Evolutionary conservation across 106 monocot genomes (phyloP).

Genomic region (Dendrobium chrysotoxum): DNA sequence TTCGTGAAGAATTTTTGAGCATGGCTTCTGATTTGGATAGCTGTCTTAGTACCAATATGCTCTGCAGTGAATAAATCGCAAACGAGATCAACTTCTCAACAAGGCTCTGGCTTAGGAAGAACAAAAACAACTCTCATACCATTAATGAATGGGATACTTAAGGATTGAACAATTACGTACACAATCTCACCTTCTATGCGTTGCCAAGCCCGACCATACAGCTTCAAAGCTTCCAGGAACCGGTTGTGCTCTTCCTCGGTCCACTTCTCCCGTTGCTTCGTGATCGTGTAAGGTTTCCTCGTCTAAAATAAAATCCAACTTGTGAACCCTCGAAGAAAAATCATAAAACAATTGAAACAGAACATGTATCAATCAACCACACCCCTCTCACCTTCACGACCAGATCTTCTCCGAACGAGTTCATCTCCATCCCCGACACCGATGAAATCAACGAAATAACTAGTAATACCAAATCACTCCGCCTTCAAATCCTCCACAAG

Average conservation of each 20-base stretch:
- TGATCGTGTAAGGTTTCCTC: constrained; percentile 89
- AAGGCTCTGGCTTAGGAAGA: background rate
- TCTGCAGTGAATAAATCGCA: constrained; percentile 20
- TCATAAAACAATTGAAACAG: background rate
- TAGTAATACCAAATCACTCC: constrained; percentile 4
- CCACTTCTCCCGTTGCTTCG: constrained; percentile 87
- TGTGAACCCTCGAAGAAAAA: background rate
- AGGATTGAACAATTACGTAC: background rate
- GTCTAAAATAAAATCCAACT: constrained; percentile 14
- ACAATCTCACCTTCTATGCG: constrained; percentile 54
- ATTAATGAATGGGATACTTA: background rate
- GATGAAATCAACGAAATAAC: constrained; percentile 4
- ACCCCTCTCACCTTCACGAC: constrained; percentile 35
- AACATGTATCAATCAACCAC: background rate
- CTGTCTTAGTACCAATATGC: constrained; percentile 63
- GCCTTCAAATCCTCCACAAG: constrained; percentile 47
- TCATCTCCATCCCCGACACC: constrained; percentile 33
- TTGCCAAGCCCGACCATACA: constrained; percentile 88
- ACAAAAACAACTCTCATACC: background rate
- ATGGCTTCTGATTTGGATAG: constrained; percentile 58
- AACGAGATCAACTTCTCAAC: background rate
- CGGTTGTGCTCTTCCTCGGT: constrained; percentile 73
- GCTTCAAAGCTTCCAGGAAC: constrained; percentile 75
- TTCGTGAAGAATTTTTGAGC: constrained; percentile 73
- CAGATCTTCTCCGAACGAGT: constrained; percentile 56